Evolutionary conservation across 2,329 filamentous ascomycete species (phyloP).

Genomic region (Ascochyta koolunga): DNA sequence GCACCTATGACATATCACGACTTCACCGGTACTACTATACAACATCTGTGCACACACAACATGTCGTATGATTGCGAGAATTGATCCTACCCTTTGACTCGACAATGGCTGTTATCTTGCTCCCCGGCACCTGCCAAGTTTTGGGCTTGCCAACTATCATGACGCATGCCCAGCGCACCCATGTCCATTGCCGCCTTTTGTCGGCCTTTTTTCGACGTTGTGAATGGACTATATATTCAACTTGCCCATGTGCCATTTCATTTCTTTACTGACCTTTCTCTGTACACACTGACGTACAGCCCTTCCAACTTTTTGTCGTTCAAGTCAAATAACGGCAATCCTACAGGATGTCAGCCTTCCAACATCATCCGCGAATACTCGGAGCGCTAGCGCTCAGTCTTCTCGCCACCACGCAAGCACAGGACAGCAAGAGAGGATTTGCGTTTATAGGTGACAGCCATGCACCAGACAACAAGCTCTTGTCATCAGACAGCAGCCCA

Average conservation of each 20-base stretch:
- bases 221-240: slow-evolving; percentile 15
- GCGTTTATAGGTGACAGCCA: slow-evolving; percentile 67
- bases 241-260: slow-evolving; percentile 1
- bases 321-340: not conserved
- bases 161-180: slow-evolving; percentile 41
- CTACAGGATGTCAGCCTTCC: not conserved
- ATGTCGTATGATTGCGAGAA: not conserved
- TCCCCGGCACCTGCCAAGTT: slow-evolving; percentile 35
- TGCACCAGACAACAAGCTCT: slow-evolving; percentile 64
- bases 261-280: not conserved
- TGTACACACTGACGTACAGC: not conserved
- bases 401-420: slow-evolving; percentile 20
- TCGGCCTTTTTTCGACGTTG: slow-evolving; percentile 12
- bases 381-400: slow-evolving; percentile 12
- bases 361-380: slow-evolving; percentile 7
- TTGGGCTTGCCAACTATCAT: slow-evolving; percentile 23
- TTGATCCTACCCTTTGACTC: not conserved
- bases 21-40: not conserved
- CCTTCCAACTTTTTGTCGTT: not conserved
- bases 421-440: slow-evolving; percentile 72
- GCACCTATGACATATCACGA: not conserved
- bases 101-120: slow-evolving; percentile 1
- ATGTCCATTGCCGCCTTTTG: slow-evolving; percentile 30
- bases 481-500: slow-evolving; percentile 66
- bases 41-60: not conserved